Percentiles rank a stretch among this genome's conserved stretches.
Conservation (phyloP, 208 protist genomes). For the Acanthamoeba culbertsoni region DNA sequence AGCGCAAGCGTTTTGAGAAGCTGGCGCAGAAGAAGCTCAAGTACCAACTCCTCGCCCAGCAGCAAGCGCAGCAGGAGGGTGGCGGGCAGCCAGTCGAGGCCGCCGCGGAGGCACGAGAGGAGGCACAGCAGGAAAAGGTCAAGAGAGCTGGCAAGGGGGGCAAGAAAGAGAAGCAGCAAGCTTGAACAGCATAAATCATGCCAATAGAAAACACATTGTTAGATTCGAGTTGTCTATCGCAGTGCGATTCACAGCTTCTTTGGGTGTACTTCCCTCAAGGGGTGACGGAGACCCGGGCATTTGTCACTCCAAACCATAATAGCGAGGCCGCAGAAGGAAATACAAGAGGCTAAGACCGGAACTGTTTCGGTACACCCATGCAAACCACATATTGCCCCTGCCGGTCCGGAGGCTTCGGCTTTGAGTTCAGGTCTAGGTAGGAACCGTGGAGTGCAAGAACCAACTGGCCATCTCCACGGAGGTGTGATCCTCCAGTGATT, state of each 20-base stretch:
- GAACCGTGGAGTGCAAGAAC: neutral
- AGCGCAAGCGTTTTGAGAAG: conserved; percentile 19
- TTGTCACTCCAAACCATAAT: neutral
- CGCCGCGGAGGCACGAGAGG: neutral
- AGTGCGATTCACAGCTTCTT: no score
- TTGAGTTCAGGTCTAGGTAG: neutral
- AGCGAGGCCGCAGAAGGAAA: neutral
- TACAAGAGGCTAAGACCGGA: no score
- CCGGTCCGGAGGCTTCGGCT: neutral
- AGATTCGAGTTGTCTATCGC: no score
- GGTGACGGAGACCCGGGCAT: no score
- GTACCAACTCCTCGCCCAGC: conserved; percentile 35
- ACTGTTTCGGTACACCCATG: conserved; percentile 2
- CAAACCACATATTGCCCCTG: neutral
- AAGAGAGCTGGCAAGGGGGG: neutral
- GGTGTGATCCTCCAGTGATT: neutral
- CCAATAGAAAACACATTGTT: neutral
- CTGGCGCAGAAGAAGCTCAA: neutral
- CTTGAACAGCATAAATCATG: neutral
- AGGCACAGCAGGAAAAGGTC: neutral
- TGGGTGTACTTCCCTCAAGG: no score
- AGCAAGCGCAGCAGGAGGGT: neutral
- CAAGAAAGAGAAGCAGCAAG: conserved; percentile 4
- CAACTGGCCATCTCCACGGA: conserved; percentile 14
- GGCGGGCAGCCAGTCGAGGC: neutral